Evolutionary conservation across 306 rosid species (phyloP).

Genomic region (Boehmeria nivea): DNA sequence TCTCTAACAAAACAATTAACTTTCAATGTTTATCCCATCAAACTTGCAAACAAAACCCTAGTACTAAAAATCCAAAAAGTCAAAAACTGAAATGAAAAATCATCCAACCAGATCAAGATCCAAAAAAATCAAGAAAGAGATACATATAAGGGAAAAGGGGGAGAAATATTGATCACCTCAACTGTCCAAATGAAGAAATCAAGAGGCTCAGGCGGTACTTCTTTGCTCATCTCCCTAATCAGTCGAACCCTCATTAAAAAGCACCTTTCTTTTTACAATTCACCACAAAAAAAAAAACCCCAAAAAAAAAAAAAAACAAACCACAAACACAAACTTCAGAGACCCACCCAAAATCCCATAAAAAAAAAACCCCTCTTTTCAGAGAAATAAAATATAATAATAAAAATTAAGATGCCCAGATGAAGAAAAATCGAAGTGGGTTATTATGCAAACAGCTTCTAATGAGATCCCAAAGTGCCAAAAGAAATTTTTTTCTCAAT

Average conservation of each 20-base stretch:
- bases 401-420: not conserved
- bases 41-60: too few relatives aligned
- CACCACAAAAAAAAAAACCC: too few relatives aligned
- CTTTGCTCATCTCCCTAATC: slow-evolving; percentile 71
- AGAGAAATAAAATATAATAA: not conserved
- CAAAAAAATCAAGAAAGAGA: too few relatives aligned
- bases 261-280: not conserved
- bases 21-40: too few relatives aligned
- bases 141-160: not conserved
- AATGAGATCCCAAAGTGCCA: slow-evolving; percentile 38
- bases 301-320: slow-evolving; percentile 11
- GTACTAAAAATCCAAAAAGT: too few relatives aligned
- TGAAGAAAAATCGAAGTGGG: slow-evolving; percentile 2
- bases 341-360: not conserved
- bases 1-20: too few relatives aligned
- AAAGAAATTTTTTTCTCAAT: not conserved
- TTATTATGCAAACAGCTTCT: not conserved
- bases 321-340: slow-evolving; percentile 4
- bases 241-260: slow-evolving; percentile 24
- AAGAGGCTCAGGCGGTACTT: slow-evolving; percentile 91
- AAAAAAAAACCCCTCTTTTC: not conserved
- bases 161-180: slow-evolving; percentile 45
- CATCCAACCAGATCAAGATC: slow-evolving; percentile 14
- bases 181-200: slow-evolving; percentile 99
- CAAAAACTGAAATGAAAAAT: not conserved